phyloP scores from a whole-genome alignment of 257 asterid genomes.

The Cinchona pubescens region DNA sequence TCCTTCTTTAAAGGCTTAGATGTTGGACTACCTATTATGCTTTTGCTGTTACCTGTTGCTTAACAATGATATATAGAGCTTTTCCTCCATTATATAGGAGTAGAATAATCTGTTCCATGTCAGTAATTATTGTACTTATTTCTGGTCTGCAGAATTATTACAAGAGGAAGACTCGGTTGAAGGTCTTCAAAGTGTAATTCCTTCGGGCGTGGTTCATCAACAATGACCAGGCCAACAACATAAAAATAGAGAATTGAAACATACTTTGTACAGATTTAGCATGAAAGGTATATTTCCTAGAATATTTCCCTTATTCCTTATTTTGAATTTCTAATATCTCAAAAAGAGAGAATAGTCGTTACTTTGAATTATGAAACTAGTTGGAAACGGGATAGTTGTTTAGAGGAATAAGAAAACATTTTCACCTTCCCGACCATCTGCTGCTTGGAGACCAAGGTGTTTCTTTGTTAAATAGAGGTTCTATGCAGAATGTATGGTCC shows the following conservation, averaged over 20 bases:
- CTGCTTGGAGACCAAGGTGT: neutral
- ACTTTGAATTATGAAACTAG: neutral
- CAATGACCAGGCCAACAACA: slow-evolving; percentile 88
- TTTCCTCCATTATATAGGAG: neutral
- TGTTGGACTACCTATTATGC: neutral
- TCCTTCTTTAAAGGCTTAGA: neutral
- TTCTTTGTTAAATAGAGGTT: neutral
- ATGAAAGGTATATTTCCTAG: slow-evolving; percentile 6
- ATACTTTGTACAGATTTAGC: neutral
- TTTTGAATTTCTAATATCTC: neutral
- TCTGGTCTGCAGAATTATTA: slow-evolving; percentile 39
- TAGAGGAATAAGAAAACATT: neutral
- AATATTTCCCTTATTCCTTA: neutral
- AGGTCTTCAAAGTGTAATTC: slow-evolving; percentile 58
- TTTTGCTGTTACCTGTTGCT: neutral
- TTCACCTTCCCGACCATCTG: neutral
- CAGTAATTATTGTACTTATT: neutral
- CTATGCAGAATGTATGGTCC: neutral
- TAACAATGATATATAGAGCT: slow-evolving; percentile 1
- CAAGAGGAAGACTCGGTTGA: slow-evolving; percentile 58
- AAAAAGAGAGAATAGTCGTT: neutral
- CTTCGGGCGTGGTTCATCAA: slow-evolving; percentile 96
- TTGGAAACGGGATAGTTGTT: neutral
- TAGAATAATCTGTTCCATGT: neutral
- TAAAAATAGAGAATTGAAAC: slow-evolving; percentile 24